phyloP scores from a whole-genome alignment of 1,139 yeast genomes.

The Hemisphaericaspora xylanilytica region DNA sequence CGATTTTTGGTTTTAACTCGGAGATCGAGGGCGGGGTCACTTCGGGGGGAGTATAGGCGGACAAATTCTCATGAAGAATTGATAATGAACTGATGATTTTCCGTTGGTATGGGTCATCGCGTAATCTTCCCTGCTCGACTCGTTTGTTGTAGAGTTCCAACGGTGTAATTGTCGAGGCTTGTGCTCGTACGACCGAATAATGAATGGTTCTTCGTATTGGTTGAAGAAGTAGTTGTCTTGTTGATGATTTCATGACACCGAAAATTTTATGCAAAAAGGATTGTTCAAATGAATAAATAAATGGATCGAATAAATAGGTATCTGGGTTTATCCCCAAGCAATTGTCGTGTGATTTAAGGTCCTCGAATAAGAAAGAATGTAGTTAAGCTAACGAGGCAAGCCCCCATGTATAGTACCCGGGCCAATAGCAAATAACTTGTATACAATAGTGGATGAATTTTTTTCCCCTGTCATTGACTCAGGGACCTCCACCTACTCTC shows the following conservation, averaged over 20 bases:
- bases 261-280: no score
- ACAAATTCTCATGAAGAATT: conserved; percentile 47
- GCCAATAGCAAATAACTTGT: no score
- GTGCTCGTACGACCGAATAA: not conserved
- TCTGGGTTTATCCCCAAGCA: no score
- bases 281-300: not conserved
- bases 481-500: no score
- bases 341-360: not conserved
- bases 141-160: conserved; percentile 58
- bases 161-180: conserved; percentile 33
- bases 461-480: no score
- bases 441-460: no score
- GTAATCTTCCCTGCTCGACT: conserved; percentile 50
- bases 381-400: no score
- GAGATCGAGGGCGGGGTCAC: conserved; percentile 49
- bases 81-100: conserved; percentile 58
- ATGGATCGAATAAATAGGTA: not conserved
- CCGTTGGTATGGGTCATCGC: conserved; percentile 68
- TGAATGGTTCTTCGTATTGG: conserved; percentile 1
- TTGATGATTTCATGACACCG: not conserved
- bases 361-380: no score
- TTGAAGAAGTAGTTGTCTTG: not conserved
- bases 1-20: conserved; percentile 48
- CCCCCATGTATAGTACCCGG: no score
- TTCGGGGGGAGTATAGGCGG: conserved; percentile 53